Base-by-base conservation (phyloP, 169 alveolate species). In the Plasmodium billcollinsi region DNA sequence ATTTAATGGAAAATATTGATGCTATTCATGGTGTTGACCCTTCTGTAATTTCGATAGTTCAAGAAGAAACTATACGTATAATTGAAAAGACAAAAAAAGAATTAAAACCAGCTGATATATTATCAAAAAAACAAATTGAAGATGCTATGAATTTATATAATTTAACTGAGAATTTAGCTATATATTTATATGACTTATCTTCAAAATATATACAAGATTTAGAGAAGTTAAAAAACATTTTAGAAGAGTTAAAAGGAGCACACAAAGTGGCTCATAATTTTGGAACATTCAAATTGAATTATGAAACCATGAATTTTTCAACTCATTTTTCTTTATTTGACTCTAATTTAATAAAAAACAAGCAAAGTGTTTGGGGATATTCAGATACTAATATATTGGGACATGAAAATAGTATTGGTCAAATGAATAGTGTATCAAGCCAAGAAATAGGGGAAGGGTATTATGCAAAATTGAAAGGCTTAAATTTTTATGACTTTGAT, bases 11-110 rank as follows among this genome's bases (percentile, higher is more conserved):
- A 29, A 83, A 83, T 50, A 88, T 96, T 95, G 97, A 96, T 59
- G 95, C 96, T 61, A 91, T 96, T 58, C 97, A 96, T 83, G 98
- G 98, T 49, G 94, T 96, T 52, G 98, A 96, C 59, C 94, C 97
- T 5, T 88, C 90, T 52, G 93, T 95, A 33, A 95, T 96, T 58
- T 66, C 90, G 12, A 95, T 86, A 45, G 95, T 97, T n/a, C 94
- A 95, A 67, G 96, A 89, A 20, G 96, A 96, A 71, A 94, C 97
- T 4, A 95, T 95, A 29, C 63, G 92, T 1, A 92, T 94, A 24
- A 93, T 96, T 15, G 94, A 95, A 52, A 95, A 95, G 43, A 89
- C 97, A 39, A 95, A 96, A 88, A 96, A 95, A 85, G 93, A 91
- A 45, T 80, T 96, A 12, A 96, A 91, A 52, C 97, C 98, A 6